phyloP scores from a whole-genome alignment of 192 early-diverging fungal genomes.

The Linnemannia hyalina region DNA sequence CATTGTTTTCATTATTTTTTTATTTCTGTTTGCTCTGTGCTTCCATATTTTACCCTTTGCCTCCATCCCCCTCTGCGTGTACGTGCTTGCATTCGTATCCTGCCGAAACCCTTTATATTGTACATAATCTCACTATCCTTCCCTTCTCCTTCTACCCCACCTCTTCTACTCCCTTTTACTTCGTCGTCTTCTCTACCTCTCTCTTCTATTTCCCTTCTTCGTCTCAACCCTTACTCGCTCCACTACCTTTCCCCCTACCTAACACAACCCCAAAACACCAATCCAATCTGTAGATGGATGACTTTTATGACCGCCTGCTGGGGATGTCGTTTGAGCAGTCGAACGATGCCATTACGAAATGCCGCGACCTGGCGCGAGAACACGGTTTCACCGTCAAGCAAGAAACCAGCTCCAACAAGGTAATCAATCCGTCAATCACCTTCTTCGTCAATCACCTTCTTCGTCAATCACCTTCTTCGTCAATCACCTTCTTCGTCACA shows the following conservation, averaged over 20 bases:
- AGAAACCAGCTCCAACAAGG: slow-evolving; percentile 70
- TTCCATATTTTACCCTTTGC: background rate
- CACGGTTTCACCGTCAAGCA: slow-evolving; percentile 71
- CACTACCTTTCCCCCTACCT: background rate
- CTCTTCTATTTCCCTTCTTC: background rate
- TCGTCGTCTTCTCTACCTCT: background rate
- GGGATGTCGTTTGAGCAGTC: slow-evolving; percentile 63
- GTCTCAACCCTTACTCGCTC: background rate
- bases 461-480: too few relatives aligned
- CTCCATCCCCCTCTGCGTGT: background rate
- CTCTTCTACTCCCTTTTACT: background rate
- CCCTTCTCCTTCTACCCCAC: background rate
- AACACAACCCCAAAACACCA: background rate
- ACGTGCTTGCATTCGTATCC: slow-evolving; percentile 4
- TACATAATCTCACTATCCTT: slow-evolving; percentile 11
- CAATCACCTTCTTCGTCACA: background rate
- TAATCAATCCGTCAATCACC: slow-evolving; percentile 15
- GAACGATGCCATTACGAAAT: slow-evolving; percentile 57
- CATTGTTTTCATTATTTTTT: background rate
- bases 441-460: background rate
- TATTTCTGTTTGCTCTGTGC: background rate
- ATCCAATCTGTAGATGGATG: slow-evolving; percentile 60
- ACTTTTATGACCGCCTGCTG: slow-evolving; percentile 63
- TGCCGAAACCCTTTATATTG: background rate
- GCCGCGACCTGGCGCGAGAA: slow-evolving; percentile 61